A percentile compares a stretch with the other conserved stretches of the same genome.
Evolutionary conservation across 805 yeast species (phyloP).

Genomic region (Zygosaccharomyces kombuchaensis): DNA sequence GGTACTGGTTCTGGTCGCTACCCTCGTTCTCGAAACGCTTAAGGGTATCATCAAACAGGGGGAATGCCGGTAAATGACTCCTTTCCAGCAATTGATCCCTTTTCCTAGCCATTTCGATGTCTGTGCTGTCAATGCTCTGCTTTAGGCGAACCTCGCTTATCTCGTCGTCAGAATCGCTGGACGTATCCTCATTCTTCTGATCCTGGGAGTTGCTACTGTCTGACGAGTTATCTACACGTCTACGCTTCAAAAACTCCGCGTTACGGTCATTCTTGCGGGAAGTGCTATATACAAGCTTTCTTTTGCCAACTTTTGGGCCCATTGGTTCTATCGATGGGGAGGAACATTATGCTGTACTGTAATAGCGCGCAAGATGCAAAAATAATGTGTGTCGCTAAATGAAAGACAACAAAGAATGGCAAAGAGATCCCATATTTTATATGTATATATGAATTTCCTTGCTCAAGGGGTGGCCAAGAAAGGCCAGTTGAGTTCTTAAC

Average conservation of each 20-base stretch:
- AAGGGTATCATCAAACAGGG: neutral
- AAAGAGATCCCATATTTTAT: neutral
- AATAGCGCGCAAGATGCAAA: slow-evolving; percentile 1
- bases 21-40: neutral
- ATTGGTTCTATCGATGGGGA: neutral
- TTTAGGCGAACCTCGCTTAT: neutral
- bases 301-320: slow-evolving; percentile 2
- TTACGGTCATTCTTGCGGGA: slow-evolving; percentile 6
- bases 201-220: slow-evolving; percentile 2
- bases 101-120: neutral
- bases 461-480: too few species aligned
- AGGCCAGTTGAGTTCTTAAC: too few species aligned
- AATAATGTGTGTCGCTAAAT: neutral
- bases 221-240: slow-evolving; percentile 6
- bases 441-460: too few species aligned
- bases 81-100: neutral
- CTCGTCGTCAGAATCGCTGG: slow-evolving; percentile 1
- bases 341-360: neutral
- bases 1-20: neutral
- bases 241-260: slow-evolving; percentile 8
- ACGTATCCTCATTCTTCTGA: neutral
- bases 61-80: neutral
- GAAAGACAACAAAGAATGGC: neutral
- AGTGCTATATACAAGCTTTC: slow-evolving; percentile 10
- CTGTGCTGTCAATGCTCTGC: slow-evolving; percentile 8